Base-by-base conservation (phyloP, 352 stramenopile species). In the Globisporangium irregulare region DNA sequence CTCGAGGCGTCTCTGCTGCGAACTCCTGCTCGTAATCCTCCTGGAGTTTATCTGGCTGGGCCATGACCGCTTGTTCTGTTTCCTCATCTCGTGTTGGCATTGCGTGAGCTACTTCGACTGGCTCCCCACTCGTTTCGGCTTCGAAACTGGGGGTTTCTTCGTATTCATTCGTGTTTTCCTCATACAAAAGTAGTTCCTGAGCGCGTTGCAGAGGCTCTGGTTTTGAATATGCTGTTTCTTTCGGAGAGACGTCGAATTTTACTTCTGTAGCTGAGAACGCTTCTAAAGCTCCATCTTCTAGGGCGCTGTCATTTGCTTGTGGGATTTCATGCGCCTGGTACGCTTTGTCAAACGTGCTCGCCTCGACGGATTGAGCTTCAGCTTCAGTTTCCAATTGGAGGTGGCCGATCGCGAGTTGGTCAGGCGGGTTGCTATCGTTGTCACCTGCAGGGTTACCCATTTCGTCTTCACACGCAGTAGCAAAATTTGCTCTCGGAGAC, bases 11-110 rank as follows among this genome's bases (percentile, higher is more conserved):
- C 55, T 68, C 53, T 20, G 27, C 15, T 10, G 53, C 62, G n/a
- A 68, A 62, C 27, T 56, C 24, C 25, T 62, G 62, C 24, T 62
- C 62, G 10, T 62, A 68, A 22, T 50, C 41, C 34, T 68, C 62
- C 27, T 62, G 62, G 6, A 24, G 4, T 15, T 67, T 50, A 2
- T 67, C 32, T 5, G 32, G 0, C 1, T 48, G 38, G 10, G 3
- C 43, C 9, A 54, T 5, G 51, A 14, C 53, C 14, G 1, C n/a
- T 41, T 25, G 6, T 3, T 25, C 54, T 41, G 24, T 15, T 60
- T 20, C 14, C 15, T 43, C 7, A 20, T 43, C 27, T 25, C 8
- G 10, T 8, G 18, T 3, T 9, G 20, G 18, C 22, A 27, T 8
- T 59, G 54, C 5, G 1, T 55, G n/a, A 27, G n/a, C n/a, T n/a